Conservation (phyloP, 805 yeast genomes). For the Scheffersomyces stipitis region DNA sequence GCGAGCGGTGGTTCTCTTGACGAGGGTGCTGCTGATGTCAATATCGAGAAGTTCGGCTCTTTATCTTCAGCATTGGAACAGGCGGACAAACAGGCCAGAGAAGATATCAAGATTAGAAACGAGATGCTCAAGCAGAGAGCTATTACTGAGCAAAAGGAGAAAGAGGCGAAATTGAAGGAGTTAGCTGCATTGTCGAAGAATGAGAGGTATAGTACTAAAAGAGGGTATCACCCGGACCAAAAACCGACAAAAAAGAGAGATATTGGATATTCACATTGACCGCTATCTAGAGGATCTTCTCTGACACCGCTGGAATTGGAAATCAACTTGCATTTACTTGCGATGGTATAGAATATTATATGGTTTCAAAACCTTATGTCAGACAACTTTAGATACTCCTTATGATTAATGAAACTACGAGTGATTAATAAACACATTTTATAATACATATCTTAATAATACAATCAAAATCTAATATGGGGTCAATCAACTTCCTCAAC, state of each 20-base stretch:
- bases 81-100: slow-evolving; percentile 28
- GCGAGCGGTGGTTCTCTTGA: slow-evolving; percentile 38
- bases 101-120: slow-evolving; percentile 25
- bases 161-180: slow-evolving; percentile 26
- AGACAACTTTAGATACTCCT: too few relatives aligned
- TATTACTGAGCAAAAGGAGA: slow-evolving; percentile 24
- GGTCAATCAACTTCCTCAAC: too few relatives aligned
- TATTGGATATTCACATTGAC: background rate
- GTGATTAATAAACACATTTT: too few relatives aligned
- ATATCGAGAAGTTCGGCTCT: slow-evolving; percentile 58
- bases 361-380: too few relatives aligned
- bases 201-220: slow-evolving; percentile 12
- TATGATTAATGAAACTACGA: too few relatives aligned
- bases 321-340: too few relatives aligned
- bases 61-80: slow-evolving; percentile 69
- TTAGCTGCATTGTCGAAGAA: slow-evolving; percentile 27
- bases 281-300: background rate
- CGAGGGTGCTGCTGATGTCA: slow-evolving; percentile 17
- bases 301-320: background rate
- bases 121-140: slow-evolving; percentile 25
- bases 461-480: too few relatives aligned
- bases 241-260: too few relatives aligned
- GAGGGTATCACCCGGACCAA: slow-evolving; percentile 5
- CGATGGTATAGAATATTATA: too few relatives aligned
- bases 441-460: too few relatives aligned